Conservation (phyloP, 345 rosid species). For the Iberis pinnata region DNA sequence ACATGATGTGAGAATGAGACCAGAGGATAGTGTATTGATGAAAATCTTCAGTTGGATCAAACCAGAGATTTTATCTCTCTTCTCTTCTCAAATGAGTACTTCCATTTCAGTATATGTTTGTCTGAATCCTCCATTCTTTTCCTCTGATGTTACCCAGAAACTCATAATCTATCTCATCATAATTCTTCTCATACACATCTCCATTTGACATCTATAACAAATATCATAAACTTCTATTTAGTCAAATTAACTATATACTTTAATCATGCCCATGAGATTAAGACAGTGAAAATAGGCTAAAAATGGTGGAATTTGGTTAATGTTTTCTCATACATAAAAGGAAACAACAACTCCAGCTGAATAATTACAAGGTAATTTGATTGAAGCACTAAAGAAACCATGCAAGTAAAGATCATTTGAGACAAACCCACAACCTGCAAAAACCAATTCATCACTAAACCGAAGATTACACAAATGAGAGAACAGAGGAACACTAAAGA, state of each 20-base stretch:
- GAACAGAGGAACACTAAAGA: constrained; percentile 2
- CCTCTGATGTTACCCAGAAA: constrained; percentile 98
- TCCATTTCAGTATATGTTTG: constrained; percentile 87
- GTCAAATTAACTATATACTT: background rate
- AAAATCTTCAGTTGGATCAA: constrained; percentile 84
- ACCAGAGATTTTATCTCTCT: constrained; percentile 91
- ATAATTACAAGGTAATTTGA: constrained; percentile 88
- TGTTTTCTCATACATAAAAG: constrained; percentile 65
- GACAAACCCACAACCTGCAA: constrained; percentile 92
- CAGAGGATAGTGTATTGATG: constrained; percentile 87
- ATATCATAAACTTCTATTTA: too few species aligned
- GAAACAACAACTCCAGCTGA: constrained; percentile 98
- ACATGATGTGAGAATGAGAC: constrained; percentile 83
- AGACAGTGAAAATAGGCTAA: background rate
- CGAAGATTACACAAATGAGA: too few species aligned
- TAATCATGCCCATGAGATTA: background rate
- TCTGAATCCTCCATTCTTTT: constrained; percentile 97
- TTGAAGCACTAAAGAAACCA: constrained; percentile 93
- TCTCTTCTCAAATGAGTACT: constrained; percentile 88
- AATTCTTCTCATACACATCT: constrained; percentile 80
- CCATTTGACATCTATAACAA: constrained; percentile 72
- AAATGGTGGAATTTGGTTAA: too few species aligned
- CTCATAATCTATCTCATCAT: constrained; percentile 97
- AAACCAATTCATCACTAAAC: background rate
- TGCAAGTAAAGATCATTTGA: constrained; percentile 87